Base-by-base conservation (phyloP, 129 eudicot genomes). In the Mikania micrantha region DNA sequence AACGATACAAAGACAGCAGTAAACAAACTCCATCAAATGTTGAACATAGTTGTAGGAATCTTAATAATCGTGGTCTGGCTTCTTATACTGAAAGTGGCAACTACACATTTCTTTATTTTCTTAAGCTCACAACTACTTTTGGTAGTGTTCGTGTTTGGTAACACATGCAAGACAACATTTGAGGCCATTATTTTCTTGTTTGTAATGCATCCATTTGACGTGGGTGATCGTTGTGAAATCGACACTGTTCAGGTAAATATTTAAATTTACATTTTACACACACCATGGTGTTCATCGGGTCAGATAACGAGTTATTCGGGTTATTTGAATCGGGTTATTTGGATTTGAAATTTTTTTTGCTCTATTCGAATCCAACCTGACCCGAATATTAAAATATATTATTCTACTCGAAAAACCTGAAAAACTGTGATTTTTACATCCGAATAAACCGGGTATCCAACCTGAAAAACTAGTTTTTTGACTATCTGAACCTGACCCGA, bases 1-100 rank as follows among this genome's bases (percentile, higher is more conserved):
- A 77, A 60, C 9, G 91, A 82, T 67, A 85, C 91, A 47, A 79
- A 76, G 68, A 72, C 91, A 34, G 91, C 87, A 0, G 91, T 85
- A 21, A 57, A 72, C 71, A 82, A 79, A 66, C 91, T 85, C 45
- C 87, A 85, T 66, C 78, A 79, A 10, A 79, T 85, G 79, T 36
- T 82, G 42, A 82, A 76, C 59, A 60, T 73, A 4, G 10, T 70
- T 1, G 87, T 82, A 0, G 78, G 63, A 3, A 40, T 73, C 7
- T 44, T 85, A 54, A 71, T 85, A 32, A 32, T 85, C 11, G 67
- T 76, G 27, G 24, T 82, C 27, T 79, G 85, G 80, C 76, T 76
- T 28, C 79, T 79, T 36, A 76, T 72, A 21, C 87, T 79, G 5
- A 77, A 77, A 70, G 64, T 82, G n/a, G 78, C 82, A 9, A 79